Evolutionary conservation across 306 rosid genomes (phyloP), one percentile per base, ranked within the genome.

Genomic region (Acacia melanoxylon): DNA sequence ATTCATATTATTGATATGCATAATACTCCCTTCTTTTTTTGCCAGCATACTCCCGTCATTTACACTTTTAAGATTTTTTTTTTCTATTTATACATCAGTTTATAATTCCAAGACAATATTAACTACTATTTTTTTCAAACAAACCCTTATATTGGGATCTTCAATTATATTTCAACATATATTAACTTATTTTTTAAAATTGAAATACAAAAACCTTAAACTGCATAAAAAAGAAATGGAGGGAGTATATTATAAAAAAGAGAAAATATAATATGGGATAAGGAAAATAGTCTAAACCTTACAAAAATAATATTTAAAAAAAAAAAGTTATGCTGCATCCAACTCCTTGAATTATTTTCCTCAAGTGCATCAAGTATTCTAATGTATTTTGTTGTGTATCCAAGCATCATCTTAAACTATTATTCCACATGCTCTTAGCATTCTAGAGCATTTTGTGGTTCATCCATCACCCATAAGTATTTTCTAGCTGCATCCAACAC

Each of bases 381-480:
- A 35, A 35, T 4, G 37, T 35, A 4, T 35, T 35, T 35, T 35
- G 0, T 35, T 4, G 6, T 35, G 4, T 35, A 35, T 35, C 6
- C 1, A 35, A 6, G n/a, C n/a, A n/a, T n/a, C 6, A 35, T 35
- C 1, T 6, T 35, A 35, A 35, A 35, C n/a, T n/a, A n/a, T n/a
- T n/a, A n/a, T n/a, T n/a, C n/a, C n/a, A n/a, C n/a, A 0, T 4
- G 37, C 37, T 0, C 3, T 35, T 4, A 35, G 4, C 6, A 35
- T 37, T 37, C 1, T 37, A 37, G 8, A 35, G 1, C 5, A 35
- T 35, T 35, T 35, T 35, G 40, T 37, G 8, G 1, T 37, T 37
- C 0, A 37, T 37, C 8, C 0, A 1, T 37, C 1, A 37, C 0
- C 41, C 1, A 6, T 0, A 37, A 6, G 0, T 37, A 37, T 5